Base-by-base conservation (phyloP, 1,139 yeast species). In the Protomyces gravidus region DNA sequence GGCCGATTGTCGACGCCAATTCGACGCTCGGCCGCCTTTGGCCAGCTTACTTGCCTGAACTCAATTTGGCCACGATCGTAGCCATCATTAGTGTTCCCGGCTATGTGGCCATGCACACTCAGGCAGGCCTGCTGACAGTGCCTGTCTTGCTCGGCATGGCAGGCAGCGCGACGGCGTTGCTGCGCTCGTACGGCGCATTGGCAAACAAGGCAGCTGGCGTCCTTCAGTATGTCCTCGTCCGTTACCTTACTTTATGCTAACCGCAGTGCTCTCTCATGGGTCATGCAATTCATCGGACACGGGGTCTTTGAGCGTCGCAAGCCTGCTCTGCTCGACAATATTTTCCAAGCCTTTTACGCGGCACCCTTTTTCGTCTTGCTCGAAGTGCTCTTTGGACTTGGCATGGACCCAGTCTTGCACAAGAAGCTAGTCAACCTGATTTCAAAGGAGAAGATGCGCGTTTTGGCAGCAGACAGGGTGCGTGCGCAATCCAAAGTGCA, bases 291-390 rank as follows among this genome's bases (percentile, higher is more conserved):
- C 71, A 77, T 85, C 62, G 97, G 97, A 3, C 97, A 92, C 69
- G 92, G 86, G 1, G 78, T 80, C 17, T 87, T 82, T 67, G 98
- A 92, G 69, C 78, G 78, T 63, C 77, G 90, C 55, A 87, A 90
- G 0, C 98, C 98, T 0, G 97, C 97, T 0, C 73, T 92, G 61
- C 71, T 88, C 55, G 96, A 89, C 68, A 90, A 85, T 68, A 74
- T 89, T 57, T 73, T 85, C 11, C 97, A 89, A 69, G 95, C 97
- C 1, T 71, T 92, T 33, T 90, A 90, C 0, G 76, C 89, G 66
- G 97, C 97, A 0, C 97, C 97, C 1, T 89, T 82, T 68, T 90
- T 92, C 70, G 95, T 89, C 9, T 75, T 84, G 11, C 88, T 84
- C 71, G 97, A 92, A 70, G 68, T 85, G 3, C 79, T 88, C 9